Evolutionary conservation across 768 basidiomycete species (phyloP).

Genomic region (Rickenella mellea): DNA sequence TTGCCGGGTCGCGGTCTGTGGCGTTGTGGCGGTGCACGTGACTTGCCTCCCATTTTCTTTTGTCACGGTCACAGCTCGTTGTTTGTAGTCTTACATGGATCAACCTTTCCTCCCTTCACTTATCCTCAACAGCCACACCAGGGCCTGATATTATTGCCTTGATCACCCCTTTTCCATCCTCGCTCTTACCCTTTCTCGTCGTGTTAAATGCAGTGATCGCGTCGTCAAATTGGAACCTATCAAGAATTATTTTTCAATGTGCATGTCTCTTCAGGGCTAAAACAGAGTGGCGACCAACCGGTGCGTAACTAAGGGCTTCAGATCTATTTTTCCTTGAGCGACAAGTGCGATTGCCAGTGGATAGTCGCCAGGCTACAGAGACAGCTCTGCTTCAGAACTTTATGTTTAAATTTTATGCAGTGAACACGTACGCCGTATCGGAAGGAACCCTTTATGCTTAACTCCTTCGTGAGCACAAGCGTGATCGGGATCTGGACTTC

Average conservation of each 20-base stretch:
- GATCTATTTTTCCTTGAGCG: conserved; percentile 70
- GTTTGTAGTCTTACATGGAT: too few relatives aligned
- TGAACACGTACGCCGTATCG: conserved; percentile 59
- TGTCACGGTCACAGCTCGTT: too few relatives aligned
- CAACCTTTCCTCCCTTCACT: conserved; percentile 22
- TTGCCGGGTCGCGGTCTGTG: too few relatives aligned
- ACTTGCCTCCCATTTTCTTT: too few relatives aligned
- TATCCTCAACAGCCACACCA: conserved; percentile 37
- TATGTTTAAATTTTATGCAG: neutral
- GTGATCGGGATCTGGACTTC: conserved; percentile 69
- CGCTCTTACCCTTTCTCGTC: conserved; percentile 70
- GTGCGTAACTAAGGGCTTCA: conserved; percentile 86
- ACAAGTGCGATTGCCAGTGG: conserved; percentile 78
- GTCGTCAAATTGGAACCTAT: conserved; percentile 66
- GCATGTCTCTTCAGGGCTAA: neutral
- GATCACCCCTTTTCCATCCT: conserved; percentile 81
- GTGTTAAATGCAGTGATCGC: conserved; percentile 76
- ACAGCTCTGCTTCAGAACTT: conserved; percentile 2
- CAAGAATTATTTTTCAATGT: neutral
- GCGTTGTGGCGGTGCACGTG: too few relatives aligned
- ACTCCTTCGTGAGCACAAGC: conserved; percentile 64
- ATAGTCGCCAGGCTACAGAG: conserved; percentile 69
- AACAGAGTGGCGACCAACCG: conserved; percentile 29
- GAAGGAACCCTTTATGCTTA: conserved; percentile 85
- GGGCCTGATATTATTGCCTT: conserved; percentile 87